phyloP scores from a whole-genome alignment of 352 stramenopile genomes.

The Phytophthora uliginosa region DNA sequence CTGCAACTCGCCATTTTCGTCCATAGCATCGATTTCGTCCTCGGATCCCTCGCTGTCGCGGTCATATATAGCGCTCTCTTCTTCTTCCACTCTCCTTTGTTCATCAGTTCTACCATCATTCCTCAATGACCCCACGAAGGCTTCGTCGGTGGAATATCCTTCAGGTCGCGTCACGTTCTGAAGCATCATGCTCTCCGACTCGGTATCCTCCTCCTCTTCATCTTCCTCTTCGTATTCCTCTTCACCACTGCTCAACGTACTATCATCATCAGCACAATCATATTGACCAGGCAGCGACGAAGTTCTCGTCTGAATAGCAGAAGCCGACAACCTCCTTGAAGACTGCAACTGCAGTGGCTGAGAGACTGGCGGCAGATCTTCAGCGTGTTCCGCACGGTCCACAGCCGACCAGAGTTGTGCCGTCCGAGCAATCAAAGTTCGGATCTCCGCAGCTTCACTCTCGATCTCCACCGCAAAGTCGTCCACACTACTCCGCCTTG shows the following conservation, averaged over 20 bases:
- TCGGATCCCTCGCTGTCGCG: neutral
- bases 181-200: constrained; percentile 25
- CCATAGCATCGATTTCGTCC: constrained; percentile 10
- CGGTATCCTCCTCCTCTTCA: constrained; percentile 22
- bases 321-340: constrained; percentile 3
- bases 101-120: neutral
- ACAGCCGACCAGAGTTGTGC: constrained; percentile 46
- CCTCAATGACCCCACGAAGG: constrained; percentile 9
- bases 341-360: constrained; percentile 1
- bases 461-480: constrained; percentile 43
- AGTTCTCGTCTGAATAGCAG: constrained; percentile 6
- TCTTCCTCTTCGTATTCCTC: constrained; percentile 27
- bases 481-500: neutral
- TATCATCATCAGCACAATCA: constrained; percentile 24
- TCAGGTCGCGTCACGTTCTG: constrained; percentile 8
- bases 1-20: constrained; percentile 11
- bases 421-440: constrained; percentile 44
- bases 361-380: constrained; percentile 1
- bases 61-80: constrained; percentile 2
- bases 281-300: constrained; percentile 13
- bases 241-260: constrained; percentile 35
- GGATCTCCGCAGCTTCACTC: constrained; percentile 44
- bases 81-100: constrained; percentile 1
- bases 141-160: constrained; percentile 16
- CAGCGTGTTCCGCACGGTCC: constrained; percentile 24